Evolutionary conservation across 208 protist genomes (phyloP).

Genomic region (Crithidia thermophila): DNA sequence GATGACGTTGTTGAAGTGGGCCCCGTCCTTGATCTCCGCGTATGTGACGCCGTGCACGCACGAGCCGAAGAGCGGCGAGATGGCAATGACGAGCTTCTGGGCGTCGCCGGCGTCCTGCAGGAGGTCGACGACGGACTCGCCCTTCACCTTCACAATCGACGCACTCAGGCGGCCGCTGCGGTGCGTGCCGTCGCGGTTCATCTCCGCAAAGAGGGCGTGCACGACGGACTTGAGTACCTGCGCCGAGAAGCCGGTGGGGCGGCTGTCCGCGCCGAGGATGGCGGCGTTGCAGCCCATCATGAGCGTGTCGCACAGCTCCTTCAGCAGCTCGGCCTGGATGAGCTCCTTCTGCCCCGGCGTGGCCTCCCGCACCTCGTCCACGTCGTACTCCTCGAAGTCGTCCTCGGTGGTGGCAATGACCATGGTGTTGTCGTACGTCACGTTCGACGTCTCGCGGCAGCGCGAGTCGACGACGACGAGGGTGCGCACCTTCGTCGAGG

Average conservation of each 20-base stretch:
- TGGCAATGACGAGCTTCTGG: conserved; percentile 74
- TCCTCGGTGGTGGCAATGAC: conserved; percentile 69
- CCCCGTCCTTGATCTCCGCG: conserved; percentile 33
- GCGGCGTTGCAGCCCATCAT: conserved; percentile 72
- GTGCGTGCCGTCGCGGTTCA: conserved; percentile 26
- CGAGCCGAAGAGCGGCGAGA: conserved; percentile 82
- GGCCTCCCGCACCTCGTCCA: conserved; percentile 76
- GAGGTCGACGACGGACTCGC: conserved; percentile 66
- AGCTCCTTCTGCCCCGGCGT: conserved; percentile 20
- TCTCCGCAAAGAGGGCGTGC: conserved; percentile 47
- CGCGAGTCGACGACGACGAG: conserved; percentile 67
- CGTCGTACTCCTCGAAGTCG: conserved; percentile 80
- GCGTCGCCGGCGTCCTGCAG: conserved; percentile 38
- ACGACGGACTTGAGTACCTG: conserved; percentile 68
- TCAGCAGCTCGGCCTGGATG: conserved; percentile 51
- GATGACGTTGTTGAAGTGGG: conserved; percentile 55
- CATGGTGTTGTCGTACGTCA: conserved; percentile 66
- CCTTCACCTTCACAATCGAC: conserved; percentile 73
- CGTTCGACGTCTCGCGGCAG: conserved; percentile 65
- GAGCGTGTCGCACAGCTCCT: conserved; percentile 60
- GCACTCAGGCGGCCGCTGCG: conserved; percentile 46
- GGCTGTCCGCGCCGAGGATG: conserved; percentile 71
- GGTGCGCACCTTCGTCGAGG: conserved; percentile 69
- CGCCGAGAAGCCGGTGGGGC: conserved; percentile 46
- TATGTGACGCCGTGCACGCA: conserved; percentile 74